These are phyloP conservation scores for Rubus idaeus DNA, from an alignment of 306 rosid species.

Conservation along the genomic window DNA sequence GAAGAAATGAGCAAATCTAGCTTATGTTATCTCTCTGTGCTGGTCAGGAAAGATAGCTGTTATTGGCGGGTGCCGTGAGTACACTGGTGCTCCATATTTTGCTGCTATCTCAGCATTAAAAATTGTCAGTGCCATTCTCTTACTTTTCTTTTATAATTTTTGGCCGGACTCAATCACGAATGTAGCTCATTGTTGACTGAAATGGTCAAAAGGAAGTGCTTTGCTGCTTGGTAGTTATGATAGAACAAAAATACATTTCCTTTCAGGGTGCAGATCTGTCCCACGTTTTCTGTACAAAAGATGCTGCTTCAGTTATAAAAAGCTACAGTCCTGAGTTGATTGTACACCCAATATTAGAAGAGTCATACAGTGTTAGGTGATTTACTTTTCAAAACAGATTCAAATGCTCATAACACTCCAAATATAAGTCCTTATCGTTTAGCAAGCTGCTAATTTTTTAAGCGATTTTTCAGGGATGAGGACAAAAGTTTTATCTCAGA, in stretches of 20 bases:
- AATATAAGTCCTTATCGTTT: not conserved
- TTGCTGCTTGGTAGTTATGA: constrained; percentile 12
- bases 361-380: constrained; percentile 74
- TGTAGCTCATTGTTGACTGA: constrained; percentile 4
- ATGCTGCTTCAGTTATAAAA: constrained; percentile 84
- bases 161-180: constrained; percentile 7
- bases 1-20: constrained; percentile 16
- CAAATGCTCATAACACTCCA: constrained; percentile 3
- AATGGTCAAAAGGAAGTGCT: not conserved
- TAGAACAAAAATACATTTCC: constrained; percentile 8
- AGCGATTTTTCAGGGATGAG: constrained; percentile 60
- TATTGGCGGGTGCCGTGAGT: constrained; percentile 96
- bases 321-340: constrained; percentile 92
- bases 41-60: constrained; percentile 85
- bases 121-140: constrained; percentile 51
- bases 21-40: constrained; percentile 22
- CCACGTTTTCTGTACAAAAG: constrained; percentile 91
- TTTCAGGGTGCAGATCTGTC: constrained; percentile 92
- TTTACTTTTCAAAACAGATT: constrained; percentile 15
- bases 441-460: constrained; percentile 23
- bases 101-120: constrained; percentile 91
- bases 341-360: constrained; percentile 84
- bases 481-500: constrained; percentile 45
- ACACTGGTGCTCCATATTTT: constrained; percentile 96
- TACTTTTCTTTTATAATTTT: not conserved